These are phyloP conservation scores for Camellia oleifera DNA, from an alignment of 179 eudicot genomes.

Conservation along the genomic window DNA sequence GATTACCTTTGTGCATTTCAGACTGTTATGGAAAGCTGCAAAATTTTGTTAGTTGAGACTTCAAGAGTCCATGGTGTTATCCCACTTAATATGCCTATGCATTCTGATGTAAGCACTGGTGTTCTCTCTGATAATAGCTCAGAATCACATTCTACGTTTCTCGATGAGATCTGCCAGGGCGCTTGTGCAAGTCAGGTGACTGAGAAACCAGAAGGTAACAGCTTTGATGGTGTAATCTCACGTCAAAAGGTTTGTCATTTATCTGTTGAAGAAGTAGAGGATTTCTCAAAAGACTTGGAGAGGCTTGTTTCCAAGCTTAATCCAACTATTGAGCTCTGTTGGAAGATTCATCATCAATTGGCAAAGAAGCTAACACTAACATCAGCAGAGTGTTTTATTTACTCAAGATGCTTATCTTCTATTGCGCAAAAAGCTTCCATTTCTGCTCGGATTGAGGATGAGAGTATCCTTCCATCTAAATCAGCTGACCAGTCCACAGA, in stretches of 20 bases:
- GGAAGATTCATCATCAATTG: constrained; percentile 68
- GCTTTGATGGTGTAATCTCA: constrained; percentile 17
- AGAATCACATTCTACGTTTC: constrained; percentile 43
- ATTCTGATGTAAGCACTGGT: constrained; percentile 27
- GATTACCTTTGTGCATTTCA: constrained; percentile 79
- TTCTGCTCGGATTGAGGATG: constrained; percentile 27
- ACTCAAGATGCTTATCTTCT: constrained; percentile 59
- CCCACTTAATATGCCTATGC: constrained; percentile 39
- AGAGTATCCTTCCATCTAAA: constrained; percentile 19
- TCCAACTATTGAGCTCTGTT: constrained; percentile 59
- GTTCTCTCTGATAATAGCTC: constrained; percentile 29
- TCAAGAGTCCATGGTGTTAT: constrained; percentile 43
- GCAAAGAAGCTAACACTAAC: constrained; percentile 46
- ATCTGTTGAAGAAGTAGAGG: constrained; percentile 37
- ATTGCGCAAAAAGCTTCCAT: constrained; percentile 27
- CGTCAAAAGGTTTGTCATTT: constrained; percentile 33
- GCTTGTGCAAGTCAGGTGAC: constrained; percentile 25
- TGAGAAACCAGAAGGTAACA: constrained; percentile 27
- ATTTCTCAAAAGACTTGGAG: constrained; percentile 39
- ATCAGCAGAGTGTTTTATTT: constrained; percentile 61
- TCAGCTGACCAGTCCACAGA: constrained; percentile 32
- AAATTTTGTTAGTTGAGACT: constrained; percentile 40
- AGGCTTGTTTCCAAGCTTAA: constrained; percentile 51
- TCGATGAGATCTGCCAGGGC: constrained; percentile 46
- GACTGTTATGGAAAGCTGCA: constrained; percentile 58